Percentiles rank a stretch among this genome's conserved stretches.
Evolutionary conservation across 495 filamentous ascomycete species (phyloP).

Genomic region (Penicillium coffeae): DNA sequence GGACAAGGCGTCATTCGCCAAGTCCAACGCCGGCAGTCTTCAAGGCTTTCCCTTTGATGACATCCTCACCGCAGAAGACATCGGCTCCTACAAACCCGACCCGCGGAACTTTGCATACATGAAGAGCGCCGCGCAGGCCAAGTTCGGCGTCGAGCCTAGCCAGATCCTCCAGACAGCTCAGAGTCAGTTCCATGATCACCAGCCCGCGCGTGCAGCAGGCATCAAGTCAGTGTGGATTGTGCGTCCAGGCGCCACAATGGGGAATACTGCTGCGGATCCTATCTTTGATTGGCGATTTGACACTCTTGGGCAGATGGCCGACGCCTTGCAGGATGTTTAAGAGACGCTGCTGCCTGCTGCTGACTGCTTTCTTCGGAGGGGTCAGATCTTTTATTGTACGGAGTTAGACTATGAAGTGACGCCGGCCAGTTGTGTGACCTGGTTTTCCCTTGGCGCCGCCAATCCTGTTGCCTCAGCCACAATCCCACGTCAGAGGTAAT

Average conservation of each 20-base stretch:
- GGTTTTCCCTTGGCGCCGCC: conserved; percentile 5
- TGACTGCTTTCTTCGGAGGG: not conserved
- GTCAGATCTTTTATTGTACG: not conserved
- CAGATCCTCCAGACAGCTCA: conserved; percentile 67
- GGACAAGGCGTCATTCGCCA: conserved; percentile 56
- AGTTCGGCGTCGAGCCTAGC: conserved; percentile 50
- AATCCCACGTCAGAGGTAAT: not conserved
- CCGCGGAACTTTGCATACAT: conserved; percentile 64
- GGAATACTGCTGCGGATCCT: conserved; percentile 36
- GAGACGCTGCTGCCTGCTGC: not conserved
- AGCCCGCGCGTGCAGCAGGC: conserved; percentile 59
- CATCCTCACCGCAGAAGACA: conserved; percentile 69
- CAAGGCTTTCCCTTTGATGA: conserved; percentile 56
- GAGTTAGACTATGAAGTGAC: not conserved
- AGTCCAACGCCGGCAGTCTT: conserved; percentile 48
- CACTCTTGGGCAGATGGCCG: conserved; percentile 68
- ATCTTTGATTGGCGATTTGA: conserved; percentile 58
- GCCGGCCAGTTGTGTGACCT: not conserved
- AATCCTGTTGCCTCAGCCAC: conserved; percentile 9
- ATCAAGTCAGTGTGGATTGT: conserved; percentile 69
- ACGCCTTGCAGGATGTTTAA: conserved; percentile 52
- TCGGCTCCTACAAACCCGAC: conserved; percentile 74
- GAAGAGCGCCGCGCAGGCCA: conserved; percentile 47
- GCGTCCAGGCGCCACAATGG: conserved; percentile 44
- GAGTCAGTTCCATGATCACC: conserved; percentile 68